Evolutionary conservation across 2,329 filamentous ascomycete genomes (phyloP), one percentile per base, ranked within the genome.

Genomic region (Botrytis deweyae): DNA sequence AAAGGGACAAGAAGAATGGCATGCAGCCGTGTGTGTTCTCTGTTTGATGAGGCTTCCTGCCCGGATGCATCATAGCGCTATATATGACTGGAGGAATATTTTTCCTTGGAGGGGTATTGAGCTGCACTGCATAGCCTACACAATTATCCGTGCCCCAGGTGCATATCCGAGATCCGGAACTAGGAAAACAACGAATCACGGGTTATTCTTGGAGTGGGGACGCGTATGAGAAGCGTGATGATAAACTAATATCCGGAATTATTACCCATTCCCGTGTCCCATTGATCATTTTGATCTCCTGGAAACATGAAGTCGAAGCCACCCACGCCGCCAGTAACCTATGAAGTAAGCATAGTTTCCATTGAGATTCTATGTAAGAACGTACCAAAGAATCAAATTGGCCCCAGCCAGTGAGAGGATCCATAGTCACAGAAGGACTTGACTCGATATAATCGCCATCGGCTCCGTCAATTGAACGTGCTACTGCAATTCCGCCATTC

Each of bases 381-480:
- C 72, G 73, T 61, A 78, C 80, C 40, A 82, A 72, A 25, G 80
- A 82, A 73, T 81, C 79, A 46, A 79, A 80, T 12, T 80, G 77
- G 12, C 78, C 77, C 80, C 78, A 81, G 38, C 78, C 75, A 7
- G 79, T 77, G 38, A 81, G 58, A 62, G 78, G 74, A 20, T 72
- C 73, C 70, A 78, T 75, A 16, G 75, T 58, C 58, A 74, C 74
- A 29, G 77, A 46, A 3, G 77, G 76, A 55, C 76, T 77, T 25
- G 68, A 69, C n/a, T 59, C 66, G 3, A 58, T 2, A 69, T 69
- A 44, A 18, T 69, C 66, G 36, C 66, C n/a, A 29, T 69, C 66
- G 25, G 49, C 66, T 2, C 66, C 49, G 7, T 69, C 66, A 75
- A 72, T 77, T 74, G 46, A 69, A 42, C 22, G 52, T 63, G 12